These are phyloP conservation scores for Colletotrichum tamarilloi DNA, from an alignment of 2,329 filamentous ascomycete genomes.

Conservation along the genomic window DNA sequence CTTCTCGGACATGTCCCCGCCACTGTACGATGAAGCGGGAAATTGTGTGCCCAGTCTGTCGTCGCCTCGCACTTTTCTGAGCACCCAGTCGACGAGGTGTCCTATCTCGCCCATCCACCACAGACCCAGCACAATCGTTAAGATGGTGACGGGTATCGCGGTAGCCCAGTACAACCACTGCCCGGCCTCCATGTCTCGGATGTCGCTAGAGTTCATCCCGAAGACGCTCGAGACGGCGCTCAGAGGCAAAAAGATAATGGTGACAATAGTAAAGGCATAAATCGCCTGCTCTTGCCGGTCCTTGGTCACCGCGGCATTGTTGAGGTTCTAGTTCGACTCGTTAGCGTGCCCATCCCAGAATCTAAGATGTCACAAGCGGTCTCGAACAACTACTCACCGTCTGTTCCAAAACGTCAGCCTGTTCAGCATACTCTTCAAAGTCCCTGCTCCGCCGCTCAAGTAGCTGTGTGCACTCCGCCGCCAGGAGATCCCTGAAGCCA, in stretches of 20 bases:
- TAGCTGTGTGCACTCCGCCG: constrained; percentile 50
- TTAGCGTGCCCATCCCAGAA: neutral
- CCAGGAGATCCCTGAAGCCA: constrained; percentile 45
- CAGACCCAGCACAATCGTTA: constrained; percentile 52
- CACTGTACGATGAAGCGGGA: neutral
- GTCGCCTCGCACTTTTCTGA: constrained; percentile 13
- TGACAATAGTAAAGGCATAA: constrained; percentile 62
- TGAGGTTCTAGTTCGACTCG: constrained; percentile 41
- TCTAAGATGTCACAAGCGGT: neutral
- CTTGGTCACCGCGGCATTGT: constrained; percentile 53
- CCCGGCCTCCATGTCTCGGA: constrained; percentile 58
- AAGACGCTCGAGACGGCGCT: constrained; percentile 60
- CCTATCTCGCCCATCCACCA: constrained; percentile 57
- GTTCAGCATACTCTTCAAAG: constrained; percentile 42
- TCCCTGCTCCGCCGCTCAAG: constrained; percentile 49
- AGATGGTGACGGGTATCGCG: constrained; percentile 57
- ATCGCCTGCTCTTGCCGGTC: constrained; percentile 60
- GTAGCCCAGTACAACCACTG: constrained; percentile 64
- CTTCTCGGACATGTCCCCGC: constrained; percentile 9
- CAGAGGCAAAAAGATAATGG: constrained; percentile 60
- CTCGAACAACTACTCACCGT: constrained; percentile 35
- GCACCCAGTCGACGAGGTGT: constrained; percentile 42
- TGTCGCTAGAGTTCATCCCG: constrained; percentile 64
- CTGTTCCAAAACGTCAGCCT: constrained; percentile 42
- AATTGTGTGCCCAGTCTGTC: neutral